Evolutionary conservation across 1,284 basidiomycete species (phyloP).

Genomic region (Ganoderma meredithae): DNA sequence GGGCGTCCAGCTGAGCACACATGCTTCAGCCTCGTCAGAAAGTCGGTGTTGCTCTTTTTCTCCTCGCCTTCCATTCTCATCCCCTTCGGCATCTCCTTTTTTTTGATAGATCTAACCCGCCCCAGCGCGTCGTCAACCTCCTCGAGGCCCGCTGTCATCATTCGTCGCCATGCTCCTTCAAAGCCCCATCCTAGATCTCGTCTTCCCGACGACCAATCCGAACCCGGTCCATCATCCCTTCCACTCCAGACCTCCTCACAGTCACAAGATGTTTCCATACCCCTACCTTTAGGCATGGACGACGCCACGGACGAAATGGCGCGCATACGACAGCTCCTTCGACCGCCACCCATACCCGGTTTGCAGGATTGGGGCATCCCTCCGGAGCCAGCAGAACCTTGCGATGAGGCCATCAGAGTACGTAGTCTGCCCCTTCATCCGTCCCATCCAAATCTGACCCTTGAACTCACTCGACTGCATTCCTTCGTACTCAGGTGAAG

Average conservation of each 20-base stretch:
- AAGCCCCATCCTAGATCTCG: constrained; percentile 59
- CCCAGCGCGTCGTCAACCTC: constrained; percentile 11
- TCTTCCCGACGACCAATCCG: constrained; percentile 49
- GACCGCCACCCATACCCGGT: constrained; percentile 69
- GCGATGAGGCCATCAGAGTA: constrained; percentile 71
- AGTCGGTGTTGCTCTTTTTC: constrained; percentile 46
- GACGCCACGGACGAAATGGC: constrained; percentile 51
- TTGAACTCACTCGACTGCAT: constrained; percentile 33
- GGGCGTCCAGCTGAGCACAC: constrained; percentile 61
- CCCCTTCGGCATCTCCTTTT: not conserved
- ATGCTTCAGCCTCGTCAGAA: constrained; percentile 52
- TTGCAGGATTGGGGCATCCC: constrained; percentile 84
- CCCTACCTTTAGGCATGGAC: constrained; percentile 2
- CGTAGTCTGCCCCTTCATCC: constrained; percentile 34
- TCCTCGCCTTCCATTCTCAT: not conserved
- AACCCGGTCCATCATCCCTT: constrained; percentile 22
- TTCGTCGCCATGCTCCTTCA: constrained; percentile 56
- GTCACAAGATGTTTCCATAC: constrained; percentile 16
- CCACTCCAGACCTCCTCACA: constrained; percentile 18
- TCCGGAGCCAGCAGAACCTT: constrained; percentile 58
- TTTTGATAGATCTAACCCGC: not conserved
- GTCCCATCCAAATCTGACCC: not conserved
- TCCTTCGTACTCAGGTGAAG: constrained; percentile 66
- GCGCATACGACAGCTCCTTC: constrained; percentile 61
- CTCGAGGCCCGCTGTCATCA: constrained; percentile 61